Evolutionary conservation across 192 early-diverging fungal species (phyloP), one percentile per base, ranked within the genome.

Genomic region (Coemansia sp.): DNA sequence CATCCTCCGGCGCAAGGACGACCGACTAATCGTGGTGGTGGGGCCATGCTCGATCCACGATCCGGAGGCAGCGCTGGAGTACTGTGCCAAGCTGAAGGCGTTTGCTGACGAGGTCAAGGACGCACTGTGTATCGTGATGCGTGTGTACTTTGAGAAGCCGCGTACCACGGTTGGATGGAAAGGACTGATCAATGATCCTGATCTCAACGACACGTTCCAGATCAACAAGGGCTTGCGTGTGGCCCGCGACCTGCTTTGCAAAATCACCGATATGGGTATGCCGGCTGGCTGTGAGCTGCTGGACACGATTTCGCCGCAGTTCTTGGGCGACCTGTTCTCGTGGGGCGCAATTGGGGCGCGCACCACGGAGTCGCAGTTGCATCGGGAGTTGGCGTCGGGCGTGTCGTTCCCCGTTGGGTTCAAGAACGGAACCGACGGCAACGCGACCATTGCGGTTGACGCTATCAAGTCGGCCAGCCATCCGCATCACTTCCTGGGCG

Each of bases 1-100:
- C 57, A 92, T 95, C 62, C 78, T 98, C 60, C 85, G 87, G 41
- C 88, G 90, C 36, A 74, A 86, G 41, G 94, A 95, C 68, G 95
- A 98, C 82, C 86, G 94, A 47, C 85, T 98, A 8, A 85, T 98
- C 37, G 87, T 94, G 11, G 87, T 98, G 43, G 94, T 97, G 19
- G 96, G 96, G 8, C 96, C 96, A 10, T 98, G 96, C 80, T 95
- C 94, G 13, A 98, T 98, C 75, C 96, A 98, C 84, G 93, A 98
- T 73, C 85, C 89, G 19, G 73, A 88, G 32, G 91, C 93, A 8
- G 96, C 96, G 6, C 67, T 90, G 22, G 94, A 93, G 66, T 97
- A 98, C 86, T 90, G 89, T 83, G 68, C 68, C 77, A 71, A 57
- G 48, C 69, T 92, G 36, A 89, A 88, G 63, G 67, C 63, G 26